A percentile compares a stretch with the other conserved stretches of the same genome.
Evolutionary conservation across 2,329 filamentous ascomycete species (phyloP).

Genomic region (Hortaea werneckii): DNA sequence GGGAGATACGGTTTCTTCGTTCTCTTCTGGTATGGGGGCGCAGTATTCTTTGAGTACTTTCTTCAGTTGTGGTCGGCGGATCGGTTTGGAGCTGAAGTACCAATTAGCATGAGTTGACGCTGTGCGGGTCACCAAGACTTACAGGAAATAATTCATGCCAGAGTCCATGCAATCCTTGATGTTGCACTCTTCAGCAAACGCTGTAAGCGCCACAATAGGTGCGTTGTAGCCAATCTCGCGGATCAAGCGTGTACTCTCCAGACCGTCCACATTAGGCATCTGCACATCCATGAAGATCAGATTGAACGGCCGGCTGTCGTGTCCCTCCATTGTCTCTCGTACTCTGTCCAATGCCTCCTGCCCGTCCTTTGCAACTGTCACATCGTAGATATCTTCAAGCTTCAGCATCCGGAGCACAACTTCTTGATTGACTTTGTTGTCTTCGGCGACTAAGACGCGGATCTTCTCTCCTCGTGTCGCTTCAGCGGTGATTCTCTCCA

Average conservation of each 20-base stretch:
- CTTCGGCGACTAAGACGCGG: conserved; percentile 77
- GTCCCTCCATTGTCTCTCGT: conserved; percentile 2
- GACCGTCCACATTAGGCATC: conserved; percentile 87
- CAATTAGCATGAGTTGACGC: not conserved
- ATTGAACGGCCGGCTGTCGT: conserved; percentile 57
- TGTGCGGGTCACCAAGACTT: conserved; percentile 1
- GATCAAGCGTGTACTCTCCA: conserved; percentile 78
- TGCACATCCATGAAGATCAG: conserved; percentile 91
- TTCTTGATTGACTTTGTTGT: conserved; percentile 56
- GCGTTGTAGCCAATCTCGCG: conserved; percentile 76
- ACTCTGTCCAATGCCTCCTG: conserved; percentile 65
- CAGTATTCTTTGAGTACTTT: conserved; percentile 74
- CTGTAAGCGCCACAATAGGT: conserved; percentile 83
- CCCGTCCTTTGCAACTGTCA: conserved; percentile 57
- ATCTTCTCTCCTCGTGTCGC: conserved; percentile 50
- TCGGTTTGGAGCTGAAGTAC: conserved; percentile 43
- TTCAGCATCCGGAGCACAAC: conserved; percentile 56
- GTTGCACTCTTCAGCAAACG: conserved; percentile 84
- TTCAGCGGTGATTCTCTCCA: conserved; percentile 56
- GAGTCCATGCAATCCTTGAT: conserved; percentile 56
- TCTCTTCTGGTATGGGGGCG: conserved; percentile 68
- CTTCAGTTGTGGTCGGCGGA: conserved; percentile 74
- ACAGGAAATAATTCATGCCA: conserved; percentile 85
- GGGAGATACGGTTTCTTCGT: conserved; percentile 16
- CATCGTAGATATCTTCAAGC: conserved; percentile 72